These are phyloP conservation scores for Podospora australis DNA, from an alignment of 495 filamentous ascomycete species.

Conservation along the genomic window DNA sequence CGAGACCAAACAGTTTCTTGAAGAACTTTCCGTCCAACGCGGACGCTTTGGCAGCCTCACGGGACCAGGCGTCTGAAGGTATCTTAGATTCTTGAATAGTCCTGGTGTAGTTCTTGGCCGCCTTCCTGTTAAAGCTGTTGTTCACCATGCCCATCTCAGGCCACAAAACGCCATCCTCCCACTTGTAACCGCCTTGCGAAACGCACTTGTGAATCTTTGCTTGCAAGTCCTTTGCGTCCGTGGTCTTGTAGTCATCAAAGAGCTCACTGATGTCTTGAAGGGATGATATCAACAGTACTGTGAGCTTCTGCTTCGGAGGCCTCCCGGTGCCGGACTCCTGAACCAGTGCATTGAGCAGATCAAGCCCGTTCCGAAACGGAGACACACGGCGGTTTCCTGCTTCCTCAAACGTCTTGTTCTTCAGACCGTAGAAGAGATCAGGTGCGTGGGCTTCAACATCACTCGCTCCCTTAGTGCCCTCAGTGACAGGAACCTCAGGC, in stretches of 20 bases:
- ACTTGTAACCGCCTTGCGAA: slow-evolving; percentile 15
- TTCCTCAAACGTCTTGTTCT: slow-evolving; percentile 10
- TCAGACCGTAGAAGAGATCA: slow-evolving; percentile 12
- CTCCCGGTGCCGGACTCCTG: slow-evolving; percentile 1
- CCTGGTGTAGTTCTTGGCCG: slow-evolving; percentile 6
- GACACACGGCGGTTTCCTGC: not conserved
- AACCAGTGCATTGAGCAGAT: not conserved
- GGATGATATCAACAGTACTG: slow-evolving; percentile 12
- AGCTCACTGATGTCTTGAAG: slow-evolving; percentile 16
- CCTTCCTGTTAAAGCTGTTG: slow-evolving; percentile 3
- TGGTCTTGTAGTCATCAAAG: slow-evolving; percentile 1
- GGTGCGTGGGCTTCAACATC: not conserved
- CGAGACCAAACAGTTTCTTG: not conserved
- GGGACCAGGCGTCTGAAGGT: slow-evolving; percentile 16
- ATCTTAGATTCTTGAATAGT: not conserved
- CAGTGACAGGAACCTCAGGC: slow-evolving; percentile 3
- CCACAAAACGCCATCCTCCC: not conserved
- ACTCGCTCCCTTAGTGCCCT: slow-evolving; percentile 3
- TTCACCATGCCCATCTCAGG: slow-evolving; percentile 6
- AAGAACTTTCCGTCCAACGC: slow-evolving; percentile 6
- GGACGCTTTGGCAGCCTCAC: slow-evolving; percentile 13
- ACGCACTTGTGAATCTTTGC: slow-evolving; percentile 13
- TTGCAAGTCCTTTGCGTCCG: not conserved
- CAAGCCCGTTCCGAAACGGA: too few species aligned
- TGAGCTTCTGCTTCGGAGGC: slow-evolving; percentile 2